These are phyloP conservation scores for Ilyonectria destructans DNA, from an alignment of 2,329 filamentous ascomycete species.

Conservation along the genomic window DNA sequence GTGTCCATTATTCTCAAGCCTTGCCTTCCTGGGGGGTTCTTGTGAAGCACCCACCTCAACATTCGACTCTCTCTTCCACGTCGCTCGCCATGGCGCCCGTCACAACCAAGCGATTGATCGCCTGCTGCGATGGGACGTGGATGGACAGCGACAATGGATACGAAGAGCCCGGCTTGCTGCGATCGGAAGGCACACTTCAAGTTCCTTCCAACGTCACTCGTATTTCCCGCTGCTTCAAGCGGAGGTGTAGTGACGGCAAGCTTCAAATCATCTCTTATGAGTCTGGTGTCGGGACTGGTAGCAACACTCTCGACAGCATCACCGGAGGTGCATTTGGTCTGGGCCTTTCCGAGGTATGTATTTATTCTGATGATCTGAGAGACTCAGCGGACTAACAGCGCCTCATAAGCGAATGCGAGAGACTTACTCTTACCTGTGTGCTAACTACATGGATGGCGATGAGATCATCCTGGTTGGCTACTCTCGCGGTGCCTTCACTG, in stretches of 20 bases:
- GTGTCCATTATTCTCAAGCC: background rate
- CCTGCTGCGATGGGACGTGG: conserved; percentile 71
- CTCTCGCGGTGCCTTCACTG: conserved; percentile 73
- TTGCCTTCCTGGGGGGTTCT: background rate
- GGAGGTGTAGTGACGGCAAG: conserved; percentile 65
- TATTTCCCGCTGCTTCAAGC: conserved; percentile 71
- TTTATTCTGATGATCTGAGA: no score
- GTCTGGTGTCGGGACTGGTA: conserved; percentile 72
- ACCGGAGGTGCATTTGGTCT: conserved; percentile 71
- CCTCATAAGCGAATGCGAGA: conserved; percentile 68
- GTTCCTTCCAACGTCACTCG: conserved; percentile 74
- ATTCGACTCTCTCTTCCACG: background rate
- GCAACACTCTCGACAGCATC: conserved; percentile 65
- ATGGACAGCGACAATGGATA: conserved; percentile 68
- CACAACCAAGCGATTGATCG: conserved; percentile 63
- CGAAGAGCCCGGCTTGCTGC: conserved; percentile 57
- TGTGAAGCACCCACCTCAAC: background rate
- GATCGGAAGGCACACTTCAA: conserved; percentile 61
- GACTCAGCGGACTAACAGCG: conserved; percentile 22
- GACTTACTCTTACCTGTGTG: conserved; percentile 74
- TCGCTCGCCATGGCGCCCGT: conserved; percentile 1
- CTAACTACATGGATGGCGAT: conserved; percentile 73
- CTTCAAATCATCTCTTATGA: conserved; percentile 75
- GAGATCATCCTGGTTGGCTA: conserved; percentile 72
- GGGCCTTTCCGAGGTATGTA: conserved; percentile 67